Evolutionary conservation across 345 rosid species (phyloP).

Genomic region (Sonneratia caseolaris): DNA sequence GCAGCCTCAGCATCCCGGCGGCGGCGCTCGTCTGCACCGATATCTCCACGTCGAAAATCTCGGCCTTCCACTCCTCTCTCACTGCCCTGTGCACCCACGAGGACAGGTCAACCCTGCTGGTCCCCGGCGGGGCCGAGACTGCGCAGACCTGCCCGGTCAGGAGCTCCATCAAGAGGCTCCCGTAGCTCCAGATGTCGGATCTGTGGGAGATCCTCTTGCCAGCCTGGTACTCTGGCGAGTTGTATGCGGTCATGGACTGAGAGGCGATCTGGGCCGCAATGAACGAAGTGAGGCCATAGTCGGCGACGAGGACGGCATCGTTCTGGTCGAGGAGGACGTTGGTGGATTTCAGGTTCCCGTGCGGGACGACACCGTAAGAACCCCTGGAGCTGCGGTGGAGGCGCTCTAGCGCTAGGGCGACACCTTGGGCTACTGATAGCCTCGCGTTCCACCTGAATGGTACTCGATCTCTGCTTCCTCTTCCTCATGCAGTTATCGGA

Average conservation of each 20-base stretch:
- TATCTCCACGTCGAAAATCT: constrained; percentile 46
- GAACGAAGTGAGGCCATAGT: constrained; percentile 33
- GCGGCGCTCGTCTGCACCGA: constrained; percentile 23
- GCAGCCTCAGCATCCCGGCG: constrained; percentile 34
- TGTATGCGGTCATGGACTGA: constrained; percentile 28
- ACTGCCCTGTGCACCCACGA: constrained; percentile 53
- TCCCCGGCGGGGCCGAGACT: constrained; percentile 37
- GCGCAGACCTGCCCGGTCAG: constrained; percentile 30
- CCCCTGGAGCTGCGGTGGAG: constrained; percentile 28
- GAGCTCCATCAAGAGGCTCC: constrained; percentile 38
- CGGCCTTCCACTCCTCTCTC: constrained; percentile 58
- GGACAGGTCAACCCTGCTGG: constrained; percentile 33
- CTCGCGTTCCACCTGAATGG: constrained; percentile 44
- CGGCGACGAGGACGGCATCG: constrained; percentile 31
- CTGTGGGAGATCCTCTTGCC: constrained; percentile 23
- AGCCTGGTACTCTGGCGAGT: constrained; percentile 38
- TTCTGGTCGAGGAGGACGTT: constrained; percentile 41
- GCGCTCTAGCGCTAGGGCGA: constrained; percentile 38
- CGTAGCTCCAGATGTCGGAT: constrained; percentile 52
- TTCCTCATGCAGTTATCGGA: constrained; percentile 18
- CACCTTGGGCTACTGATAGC: constrained; percentile 31
- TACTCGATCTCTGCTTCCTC: constrained; percentile 24
- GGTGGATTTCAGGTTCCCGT: constrained; percentile 51
- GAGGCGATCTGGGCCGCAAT: constrained; percentile 33
- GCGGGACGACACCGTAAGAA: constrained; percentile 17